Evolutionary conservation across 148 eudicot genomes (phyloP).

Genomic region (Oxyria digyna): DNA sequence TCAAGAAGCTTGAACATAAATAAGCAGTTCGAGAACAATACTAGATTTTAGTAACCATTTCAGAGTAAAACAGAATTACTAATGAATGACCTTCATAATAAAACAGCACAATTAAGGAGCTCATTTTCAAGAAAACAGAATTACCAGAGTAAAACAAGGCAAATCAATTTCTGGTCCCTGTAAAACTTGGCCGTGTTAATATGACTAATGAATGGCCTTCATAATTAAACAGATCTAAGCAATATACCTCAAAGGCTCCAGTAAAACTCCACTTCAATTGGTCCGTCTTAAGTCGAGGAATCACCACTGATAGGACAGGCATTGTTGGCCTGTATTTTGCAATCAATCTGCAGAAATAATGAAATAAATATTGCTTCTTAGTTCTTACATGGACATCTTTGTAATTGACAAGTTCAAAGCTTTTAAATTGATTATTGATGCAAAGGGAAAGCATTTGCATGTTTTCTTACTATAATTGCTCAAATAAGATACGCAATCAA

Average conservation of each 20-base stretch:
- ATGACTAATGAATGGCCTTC: conserved; percentile 1
- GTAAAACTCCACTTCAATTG: conserved; percentile 83
- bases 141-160: conserved; percentile 20
- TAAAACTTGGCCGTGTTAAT: conserved; percentile 16
- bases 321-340: conserved; percentile 95
- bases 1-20: background rate
- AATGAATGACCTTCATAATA: too few relatives aligned
- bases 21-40: too few relatives aligned
- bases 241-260: conserved; percentile 93
- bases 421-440: background rate
- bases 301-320: conserved; percentile 92
- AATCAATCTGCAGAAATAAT: conserved; percentile 45
- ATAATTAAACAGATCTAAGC: background rate
- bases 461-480: background rate
- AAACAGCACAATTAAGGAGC: background rate
- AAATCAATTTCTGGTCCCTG: conserved; percentile 18
- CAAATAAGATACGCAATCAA: background rate
- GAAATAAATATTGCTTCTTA: too few relatives aligned
- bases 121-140: conserved; percentile 7
- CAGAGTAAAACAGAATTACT: background rate
- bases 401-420: background rate
- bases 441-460: background rate
- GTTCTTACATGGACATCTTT: background rate
- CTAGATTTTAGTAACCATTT: too few relatives aligned
- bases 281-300: conserved; percentile 84